phyloP scores from a whole-genome alignment of 805 yeast species.

The Candida schatavii region DNA sequence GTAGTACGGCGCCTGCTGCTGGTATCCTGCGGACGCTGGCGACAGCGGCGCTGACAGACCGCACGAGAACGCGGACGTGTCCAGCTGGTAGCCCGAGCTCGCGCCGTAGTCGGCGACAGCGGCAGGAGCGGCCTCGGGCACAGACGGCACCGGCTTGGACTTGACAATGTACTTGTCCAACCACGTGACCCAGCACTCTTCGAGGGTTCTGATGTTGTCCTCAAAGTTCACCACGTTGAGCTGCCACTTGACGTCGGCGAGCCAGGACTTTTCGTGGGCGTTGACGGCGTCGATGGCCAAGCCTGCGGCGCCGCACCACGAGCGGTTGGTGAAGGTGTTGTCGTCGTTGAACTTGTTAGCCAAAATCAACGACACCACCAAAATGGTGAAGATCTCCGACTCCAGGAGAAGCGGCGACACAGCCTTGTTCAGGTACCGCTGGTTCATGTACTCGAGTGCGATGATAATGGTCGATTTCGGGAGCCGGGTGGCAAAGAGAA shows the following conservation, averaged over 20 bases:
- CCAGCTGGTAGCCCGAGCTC: conserved; percentile 15
- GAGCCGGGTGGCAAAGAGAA: conserved; percentile 81
- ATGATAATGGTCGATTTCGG: conserved; percentile 79
- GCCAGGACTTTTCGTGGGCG: conserved; percentile 68
- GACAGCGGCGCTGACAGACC: conserved; percentile 26
- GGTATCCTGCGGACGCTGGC: conserved; percentile 13
- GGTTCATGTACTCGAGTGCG: conserved; percentile 75
- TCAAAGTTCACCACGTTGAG: conserved; percentile 42
- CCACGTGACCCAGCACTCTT: conserved; percentile 47
- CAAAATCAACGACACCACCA: conserved; percentile 69
- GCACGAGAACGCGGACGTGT: conserved; percentile 23
- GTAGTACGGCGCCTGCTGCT: conserved; percentile 18
- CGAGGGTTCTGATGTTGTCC: conserved; percentile 37
- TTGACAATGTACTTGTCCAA: conserved; percentile 28
- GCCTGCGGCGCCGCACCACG: conserved; percentile 97
- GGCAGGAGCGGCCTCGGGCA: conserved; percentile 18
- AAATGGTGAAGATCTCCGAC: conserved; percentile 46
- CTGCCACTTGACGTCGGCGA: conserved; percentile 57
- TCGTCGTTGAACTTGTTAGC: conserved; percentile 96
- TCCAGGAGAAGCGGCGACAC: conserved; percentile 21
- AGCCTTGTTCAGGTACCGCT: conserved; percentile 40
- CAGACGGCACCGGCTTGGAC: conserved; percentile 2
- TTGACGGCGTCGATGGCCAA: conserved; percentile 61
- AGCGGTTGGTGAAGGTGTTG: conserved; percentile 89
- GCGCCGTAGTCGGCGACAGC: conserved; percentile 12